These are phyloP conservation scores for Phaeodactylum tricornutum DNA, from an alignment of 108 stramenopile genomes.

Conservation along the genomic window DNA sequence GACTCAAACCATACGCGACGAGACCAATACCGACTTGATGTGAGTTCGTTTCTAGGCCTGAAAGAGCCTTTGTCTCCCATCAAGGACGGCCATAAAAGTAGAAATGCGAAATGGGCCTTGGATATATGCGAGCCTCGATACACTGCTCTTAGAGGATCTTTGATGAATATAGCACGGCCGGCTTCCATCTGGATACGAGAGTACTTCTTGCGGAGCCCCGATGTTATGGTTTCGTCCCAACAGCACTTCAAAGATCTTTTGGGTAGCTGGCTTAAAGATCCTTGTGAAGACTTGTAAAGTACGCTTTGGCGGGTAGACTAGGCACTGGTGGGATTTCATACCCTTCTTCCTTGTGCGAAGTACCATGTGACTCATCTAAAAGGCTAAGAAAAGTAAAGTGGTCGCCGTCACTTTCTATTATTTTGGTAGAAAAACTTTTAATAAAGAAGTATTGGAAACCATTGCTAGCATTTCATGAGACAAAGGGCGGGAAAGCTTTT, in stretches of 20 bases:
- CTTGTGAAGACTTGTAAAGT: no score
- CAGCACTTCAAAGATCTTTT: neutral
- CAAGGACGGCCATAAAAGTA: neutral
- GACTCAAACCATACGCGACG: slow-evolving; percentile 5
- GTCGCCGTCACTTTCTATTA: no score
- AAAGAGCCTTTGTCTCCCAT: neutral
- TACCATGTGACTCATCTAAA: no score
- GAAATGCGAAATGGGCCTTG: neutral
- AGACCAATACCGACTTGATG: slow-evolving; percentile 8
- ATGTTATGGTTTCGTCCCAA: slow-evolving; percentile 20
- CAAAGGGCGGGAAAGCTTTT: no score
- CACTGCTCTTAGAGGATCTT: slow-evolving; percentile 9
- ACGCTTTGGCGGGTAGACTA: no score
- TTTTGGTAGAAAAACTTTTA: no score
- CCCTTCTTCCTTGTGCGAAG: no score
- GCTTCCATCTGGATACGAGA: slow-evolving; percentile 29
- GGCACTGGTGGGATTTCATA: no score
- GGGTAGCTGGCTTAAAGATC: neutral
- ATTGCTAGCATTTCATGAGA: no score
- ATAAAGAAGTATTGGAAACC: no score
- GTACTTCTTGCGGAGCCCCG: slow-evolving; percentile 23
- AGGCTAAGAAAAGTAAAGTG: no score
- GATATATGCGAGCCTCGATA: slow-evolving; percentile 33
- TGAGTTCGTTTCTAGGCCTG: slow-evolving; percentile 16
- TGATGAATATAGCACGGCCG: slow-evolving; percentile 19